Evolutionary conservation across 495 filamentous ascomycete species (phyloP).

Genomic region (Cenococcum geophilum): DNA sequence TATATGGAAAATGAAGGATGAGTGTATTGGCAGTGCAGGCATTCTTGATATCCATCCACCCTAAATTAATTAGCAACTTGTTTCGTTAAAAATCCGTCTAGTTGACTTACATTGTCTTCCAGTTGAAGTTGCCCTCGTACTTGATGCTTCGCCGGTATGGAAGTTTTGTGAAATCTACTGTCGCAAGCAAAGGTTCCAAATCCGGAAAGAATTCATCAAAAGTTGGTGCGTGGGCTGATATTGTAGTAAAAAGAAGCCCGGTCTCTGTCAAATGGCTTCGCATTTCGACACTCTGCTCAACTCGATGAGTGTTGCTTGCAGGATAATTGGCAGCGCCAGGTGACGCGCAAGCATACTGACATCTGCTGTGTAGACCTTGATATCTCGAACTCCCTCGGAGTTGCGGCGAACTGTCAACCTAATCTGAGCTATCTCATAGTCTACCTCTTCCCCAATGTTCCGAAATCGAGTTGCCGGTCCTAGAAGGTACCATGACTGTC

Average conservation of each 20-base stretch:
- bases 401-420: conserved; percentile 39
- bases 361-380: conserved; percentile 42
- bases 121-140: conserved; percentile 56
- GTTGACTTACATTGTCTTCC: conserved; percentile 53
- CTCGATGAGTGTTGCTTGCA: background rate
- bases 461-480: conserved; percentile 54
- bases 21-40: conserved; percentile 58
- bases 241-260: conserved; percentile 50
- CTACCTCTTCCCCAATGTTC: conserved; percentile 41
- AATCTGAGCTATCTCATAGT: conserved; percentile 53
- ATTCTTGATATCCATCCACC: conserved; percentile 59
- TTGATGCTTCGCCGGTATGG: conserved; percentile 52
- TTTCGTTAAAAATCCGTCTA: background rate
- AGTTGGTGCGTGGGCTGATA: conserved; percentile 46
- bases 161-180: conserved; percentile 53
- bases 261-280: conserved; percentile 48
- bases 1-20: conserved; percentile 54
- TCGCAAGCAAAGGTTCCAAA: conserved; percentile 46
- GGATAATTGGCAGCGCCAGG: background rate
- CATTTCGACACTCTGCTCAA: conserved; percentile 27
- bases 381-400: conserved; percentile 24
- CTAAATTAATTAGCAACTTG: conserved; percentile 9
- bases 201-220: conserved; percentile 55
- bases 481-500: conserved; percentile 56
- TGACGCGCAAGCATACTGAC: conserved; percentile 10